Percentiles rank a stretch among this genome's conserved stretches.
These are phyloP conservation scores for Colletotrichum acutatum DNA, from an alignment of 2,329 filamentous ascomycete species.

Conservation along the genomic window DNA sequence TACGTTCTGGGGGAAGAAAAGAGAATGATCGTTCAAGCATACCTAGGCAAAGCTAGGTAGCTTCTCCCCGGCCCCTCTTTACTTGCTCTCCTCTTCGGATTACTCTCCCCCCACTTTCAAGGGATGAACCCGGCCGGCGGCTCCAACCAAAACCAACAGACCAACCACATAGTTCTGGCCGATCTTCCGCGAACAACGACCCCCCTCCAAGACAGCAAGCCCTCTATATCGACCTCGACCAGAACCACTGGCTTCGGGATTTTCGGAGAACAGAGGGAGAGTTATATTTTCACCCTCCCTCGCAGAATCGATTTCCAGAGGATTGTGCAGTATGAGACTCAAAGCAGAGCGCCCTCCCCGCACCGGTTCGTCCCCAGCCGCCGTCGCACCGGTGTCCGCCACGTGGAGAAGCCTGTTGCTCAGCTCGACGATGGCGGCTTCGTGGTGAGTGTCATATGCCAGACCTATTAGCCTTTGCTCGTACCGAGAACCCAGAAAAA, in stretches of 20 bases:
- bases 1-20: neutral
- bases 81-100: no score
- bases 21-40: neutral
- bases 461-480: neutral
- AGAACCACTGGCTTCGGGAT: neutral
- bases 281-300: neutral
- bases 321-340: neutral
- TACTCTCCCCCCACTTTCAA: neutral
- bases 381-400: neutral
- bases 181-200: no score
- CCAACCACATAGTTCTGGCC: no score
- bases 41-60: neutral
- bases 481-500: neutral
- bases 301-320: no score
- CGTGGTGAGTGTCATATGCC: neutral
- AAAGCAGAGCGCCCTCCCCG: neutral
- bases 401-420: neutral
- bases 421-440: neutral
- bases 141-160: no score
- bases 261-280: neutral
- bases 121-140: neutral
- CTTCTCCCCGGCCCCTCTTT: neutral
- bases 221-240: neutral
- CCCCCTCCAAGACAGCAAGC: neutral
- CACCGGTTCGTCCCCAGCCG: neutral